Conservation (phyloP, 1,284 basidiomycete species). For the Microbotryomycetes sp. region DNA sequence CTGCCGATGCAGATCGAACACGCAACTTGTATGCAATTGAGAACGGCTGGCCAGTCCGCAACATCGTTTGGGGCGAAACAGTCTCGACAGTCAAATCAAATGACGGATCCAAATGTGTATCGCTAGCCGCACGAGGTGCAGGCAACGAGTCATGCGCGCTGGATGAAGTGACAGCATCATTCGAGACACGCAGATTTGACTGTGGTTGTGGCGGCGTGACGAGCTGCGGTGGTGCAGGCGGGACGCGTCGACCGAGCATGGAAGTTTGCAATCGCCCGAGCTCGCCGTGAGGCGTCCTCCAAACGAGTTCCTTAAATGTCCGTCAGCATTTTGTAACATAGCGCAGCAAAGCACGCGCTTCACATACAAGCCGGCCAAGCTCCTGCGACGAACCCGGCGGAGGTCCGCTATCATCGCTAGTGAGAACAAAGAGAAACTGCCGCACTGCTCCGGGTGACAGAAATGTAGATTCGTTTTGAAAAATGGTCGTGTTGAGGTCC, state of each 20-base stretch:
- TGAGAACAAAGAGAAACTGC: slow-evolving; percentile 36
- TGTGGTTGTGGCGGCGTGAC: neutral
- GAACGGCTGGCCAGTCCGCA: neutral
- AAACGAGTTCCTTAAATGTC: slow-evolving; percentile 33
- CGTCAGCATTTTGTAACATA: neutral
- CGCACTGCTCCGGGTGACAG: slow-evolving; percentile 34
- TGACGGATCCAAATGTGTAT: neutral
- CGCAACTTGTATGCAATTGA: neutral
- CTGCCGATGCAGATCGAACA: neutral
- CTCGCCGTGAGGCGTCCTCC: slow-evolving; percentile 36
- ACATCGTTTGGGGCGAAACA: neutral
- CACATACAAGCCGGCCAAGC: slow-evolving; percentile 3
- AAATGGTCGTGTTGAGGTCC: slow-evolving; percentile 23
- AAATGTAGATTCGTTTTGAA: neutral
- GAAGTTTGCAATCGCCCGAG: slow-evolving; percentile 27
- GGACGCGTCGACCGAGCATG: slow-evolving; percentile 23
- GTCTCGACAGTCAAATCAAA: slow-evolving; percentile 10
- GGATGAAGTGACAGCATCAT: neutral
- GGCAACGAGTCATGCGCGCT: neutral
- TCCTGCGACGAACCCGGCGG: slow-evolving; percentile 5
- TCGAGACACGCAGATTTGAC: neutral
- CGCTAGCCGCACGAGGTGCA: neutral
- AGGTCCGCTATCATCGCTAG: neutral
- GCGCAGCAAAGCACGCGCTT: neutral
- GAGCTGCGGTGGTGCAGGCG: neutral